Base-by-base conservation (phyloP, 2,329 filamentous ascomycete genomes). In the Alternaria tenuissima region DNA sequence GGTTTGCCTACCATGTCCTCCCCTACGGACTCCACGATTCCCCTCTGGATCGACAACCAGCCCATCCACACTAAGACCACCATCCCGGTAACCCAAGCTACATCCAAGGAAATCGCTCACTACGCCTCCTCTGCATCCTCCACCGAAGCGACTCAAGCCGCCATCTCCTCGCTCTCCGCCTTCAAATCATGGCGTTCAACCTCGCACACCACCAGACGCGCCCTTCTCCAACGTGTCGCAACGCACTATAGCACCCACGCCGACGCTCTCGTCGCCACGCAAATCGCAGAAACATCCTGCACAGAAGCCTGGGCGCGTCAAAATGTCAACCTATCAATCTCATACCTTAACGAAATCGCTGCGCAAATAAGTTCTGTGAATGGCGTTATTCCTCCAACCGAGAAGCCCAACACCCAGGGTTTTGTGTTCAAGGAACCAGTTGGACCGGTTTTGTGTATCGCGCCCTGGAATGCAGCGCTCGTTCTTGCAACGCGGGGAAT, bases 191-290 rank as follows among this genome's bases (percentile, higher is more conserved):
- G 92, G 92, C 83, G 84, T 57, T 85, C 83, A 60, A 86, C 85
- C 1, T 86, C 86, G n/a, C 85, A 88, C 2, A 71, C 81, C 20
- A 71, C 83, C 32, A 89, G 91, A 24, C 87, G 91, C 18, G 85
- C 89, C 61, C 86, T 95, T 59, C 82, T 95, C 53, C 80, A 89
- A 53, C 88, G 86, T 73, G 88, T 89, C 0, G 89, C 88, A 4
- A 86, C 88, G 12, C 75, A 92, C 52, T 80, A 93, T 60, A 81
- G 85, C 42, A 76, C 72, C 24, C 85, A 89, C 14, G 80, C 80
- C 26, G 82, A 86, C 14, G 89, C 92, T 73, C 76, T 93, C 20
- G 77, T 77, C n/a, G 71, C 80, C 32, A 87, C 87, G 72, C 86
- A 90, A 80, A 77, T 80, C 43, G 78, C 82, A 26, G 85, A 89